These are phyloP conservation scores for Apiospora saccharicola DNA, from an alignment of 2,329 filamentous ascomycete species.

Conservation along the genomic window DNA sequence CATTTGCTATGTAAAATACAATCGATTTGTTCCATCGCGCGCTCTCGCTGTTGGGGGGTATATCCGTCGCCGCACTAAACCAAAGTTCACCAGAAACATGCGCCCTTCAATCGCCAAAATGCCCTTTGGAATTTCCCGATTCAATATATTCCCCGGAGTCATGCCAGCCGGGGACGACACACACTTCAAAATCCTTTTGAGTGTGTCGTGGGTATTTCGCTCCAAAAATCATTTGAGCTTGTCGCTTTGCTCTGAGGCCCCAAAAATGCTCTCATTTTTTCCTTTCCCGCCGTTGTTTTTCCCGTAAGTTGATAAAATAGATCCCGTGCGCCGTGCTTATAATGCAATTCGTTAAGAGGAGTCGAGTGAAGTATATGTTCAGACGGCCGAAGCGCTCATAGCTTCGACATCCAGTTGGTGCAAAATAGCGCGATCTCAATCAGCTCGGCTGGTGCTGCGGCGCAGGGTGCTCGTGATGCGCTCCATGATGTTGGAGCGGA, in stretches of 20 bases:
- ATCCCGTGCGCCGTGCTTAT: slow-evolving; percentile 26
- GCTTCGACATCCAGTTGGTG: not conserved
- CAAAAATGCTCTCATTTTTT: slow-evolving; percentile 27
- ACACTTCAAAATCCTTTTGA: not conserved
- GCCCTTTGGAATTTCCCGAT: slow-evolving; percentile 8
- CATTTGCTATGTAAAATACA: not conserved
- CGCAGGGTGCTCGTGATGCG: slow-evolving; percentile 47
- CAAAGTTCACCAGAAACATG: slow-evolving; percentile 56
- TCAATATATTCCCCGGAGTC: slow-evolving; percentile 36
- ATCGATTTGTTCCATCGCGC: not conserved
- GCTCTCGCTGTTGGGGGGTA: slow-evolving; percentile 43
- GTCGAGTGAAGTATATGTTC: not conserved
- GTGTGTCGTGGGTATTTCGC: slow-evolving; percentile 30
- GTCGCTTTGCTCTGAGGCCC: slow-evolving; percentile 44
- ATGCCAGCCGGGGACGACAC: slow-evolving; percentile 37
- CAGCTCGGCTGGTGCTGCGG: slow-evolving; percentile 30
- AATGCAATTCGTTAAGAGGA: not conserved
- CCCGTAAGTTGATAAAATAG: slow-evolving; percentile 8
- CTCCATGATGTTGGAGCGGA: slow-evolving; percentile 46
- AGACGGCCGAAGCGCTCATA: not conserved
- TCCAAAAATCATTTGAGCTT: slow-evolving; percentile 32
- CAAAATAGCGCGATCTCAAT: slow-evolving; percentile 16
- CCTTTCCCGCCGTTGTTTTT: slow-evolving; percentile 22
- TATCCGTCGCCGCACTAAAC: slow-evolving; percentile 31
- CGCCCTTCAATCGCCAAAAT: slow-evolving; percentile 35